Percentiles rank a stretch among this genome's conserved stretches.
These are phyloP conservation scores for Microsporum audouinii DNA, from an alignment of 2,329 filamentous ascomycete species.

Conservation along the genomic window DNA sequence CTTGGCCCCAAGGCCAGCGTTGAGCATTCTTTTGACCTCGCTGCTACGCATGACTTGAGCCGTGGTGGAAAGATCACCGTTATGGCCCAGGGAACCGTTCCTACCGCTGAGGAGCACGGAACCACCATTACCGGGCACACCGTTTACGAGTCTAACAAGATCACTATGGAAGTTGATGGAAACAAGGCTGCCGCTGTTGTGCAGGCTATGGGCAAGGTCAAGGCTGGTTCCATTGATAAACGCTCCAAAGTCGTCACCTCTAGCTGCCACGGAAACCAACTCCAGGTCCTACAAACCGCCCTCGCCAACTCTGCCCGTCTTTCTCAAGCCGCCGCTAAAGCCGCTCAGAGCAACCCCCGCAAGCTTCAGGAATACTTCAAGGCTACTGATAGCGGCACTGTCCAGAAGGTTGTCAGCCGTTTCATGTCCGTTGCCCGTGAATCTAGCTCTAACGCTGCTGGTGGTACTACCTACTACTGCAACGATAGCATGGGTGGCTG, in stretches of 20 bases:
- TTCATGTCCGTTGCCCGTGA: conserved; percentile 46
- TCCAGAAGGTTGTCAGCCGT: conserved; percentile 40
- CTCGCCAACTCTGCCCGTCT: conserved; percentile 42
- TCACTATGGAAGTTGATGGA: conserved; percentile 48
- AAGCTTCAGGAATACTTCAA: conserved; percentile 56
- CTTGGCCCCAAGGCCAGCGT: conserved; percentile 8
- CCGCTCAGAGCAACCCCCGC: conserved; percentile 28
- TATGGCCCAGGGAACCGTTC: conserved; percentile 6
- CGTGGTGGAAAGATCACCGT: conserved; percentile 7
- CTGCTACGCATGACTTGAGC: conserved; percentile 9
- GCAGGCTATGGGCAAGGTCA: conserved; percentile 30
- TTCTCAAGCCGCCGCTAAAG: conserved; percentile 43
- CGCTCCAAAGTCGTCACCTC: conserved; percentile 25
- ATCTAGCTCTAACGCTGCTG: conserved; percentile 41
- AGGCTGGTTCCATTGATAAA: conserved; percentile 4
- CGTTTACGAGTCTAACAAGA: conserved; percentile 47
- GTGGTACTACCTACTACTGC: conserved; percentile 48
- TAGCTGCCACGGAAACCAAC: conserved; percentile 43
- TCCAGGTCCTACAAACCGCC: conserved; percentile 39
- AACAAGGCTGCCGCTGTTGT: conserved; percentile 41
- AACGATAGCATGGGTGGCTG: conserved; percentile 47
- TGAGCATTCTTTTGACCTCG: conserved; percentile 9
- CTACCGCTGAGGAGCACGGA: conserved; percentile 18
- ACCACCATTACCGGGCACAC: conserved; percentile 46
- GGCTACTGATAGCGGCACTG: conserved; percentile 37